Conservation (phyloP, 768 basidiomycete genomes). For the Kwoniella sp. region DNA sequence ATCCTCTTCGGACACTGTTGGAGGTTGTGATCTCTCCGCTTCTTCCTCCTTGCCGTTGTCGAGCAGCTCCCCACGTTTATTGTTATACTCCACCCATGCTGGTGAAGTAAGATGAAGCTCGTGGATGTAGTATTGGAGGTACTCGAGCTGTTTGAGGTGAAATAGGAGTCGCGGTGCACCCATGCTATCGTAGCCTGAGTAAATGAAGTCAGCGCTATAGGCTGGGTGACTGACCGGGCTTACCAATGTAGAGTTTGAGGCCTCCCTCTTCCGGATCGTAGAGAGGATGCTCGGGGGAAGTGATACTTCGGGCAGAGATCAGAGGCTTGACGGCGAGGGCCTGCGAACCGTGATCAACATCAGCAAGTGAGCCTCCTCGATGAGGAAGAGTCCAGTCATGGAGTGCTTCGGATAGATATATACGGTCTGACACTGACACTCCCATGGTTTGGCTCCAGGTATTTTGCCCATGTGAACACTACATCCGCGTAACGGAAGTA, state of each 20-base stretch:
- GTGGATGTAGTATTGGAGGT: conserved; percentile 50
- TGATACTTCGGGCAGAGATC: conserved; percentile 25
- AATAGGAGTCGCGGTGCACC: conserved; percentile 33
- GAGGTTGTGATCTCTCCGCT: not conserved
- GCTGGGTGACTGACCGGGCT: conserved; percentile 6
- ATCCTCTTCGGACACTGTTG: conserved; percentile 6
- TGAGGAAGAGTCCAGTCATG: not conserved
- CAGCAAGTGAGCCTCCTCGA: not conserved
- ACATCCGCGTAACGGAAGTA: conserved; percentile 40
- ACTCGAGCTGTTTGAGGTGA: conserved; percentile 49
- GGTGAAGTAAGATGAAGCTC: conserved; percentile 41
- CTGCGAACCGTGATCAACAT: conserved; percentile 20
- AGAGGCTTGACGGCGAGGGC: conserved; percentile 42
- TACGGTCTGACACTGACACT: conserved; percentile 9
- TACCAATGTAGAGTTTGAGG: conserved; percentile 41
- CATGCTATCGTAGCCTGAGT: conserved; percentile 20
- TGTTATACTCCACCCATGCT: conserved; percentile 22
- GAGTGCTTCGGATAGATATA: too few relatives aligned
- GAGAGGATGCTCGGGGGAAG: conserved; percentile 44
- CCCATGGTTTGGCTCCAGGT: conserved; percentile 40
- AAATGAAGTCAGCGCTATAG: not conserved
- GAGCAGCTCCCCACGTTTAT: conserved; percentile 4
- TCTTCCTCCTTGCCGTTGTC: conserved; percentile 1
- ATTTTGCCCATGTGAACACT: conserved; percentile 41
- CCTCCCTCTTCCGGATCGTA: conserved; percentile 26